Percentiles rank a stretch among this genome's conserved stretches.
Conservation (phyloP, 257 asterid genomes). For the Ophiorrhiza pumila region DNA sequence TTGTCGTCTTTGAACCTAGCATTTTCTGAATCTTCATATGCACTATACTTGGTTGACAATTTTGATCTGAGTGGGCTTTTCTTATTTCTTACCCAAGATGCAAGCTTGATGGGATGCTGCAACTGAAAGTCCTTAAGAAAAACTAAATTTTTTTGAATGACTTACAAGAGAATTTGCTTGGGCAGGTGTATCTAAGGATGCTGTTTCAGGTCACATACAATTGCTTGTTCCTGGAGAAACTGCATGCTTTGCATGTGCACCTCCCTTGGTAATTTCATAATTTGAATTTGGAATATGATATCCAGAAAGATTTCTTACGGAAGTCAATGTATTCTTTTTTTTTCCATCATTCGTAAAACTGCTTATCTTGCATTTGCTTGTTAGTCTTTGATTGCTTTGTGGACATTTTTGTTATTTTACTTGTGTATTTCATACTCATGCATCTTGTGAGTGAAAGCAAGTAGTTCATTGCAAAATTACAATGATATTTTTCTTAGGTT, state of each 20-base stretch:
- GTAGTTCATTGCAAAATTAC: conserved; percentile 11
- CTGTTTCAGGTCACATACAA: conserved; percentile 98
- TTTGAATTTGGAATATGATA: not conserved
- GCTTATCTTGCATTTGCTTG: conserved; percentile 2
- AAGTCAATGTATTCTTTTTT: not conserved
- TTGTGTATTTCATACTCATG: not conserved
- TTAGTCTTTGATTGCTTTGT: not conserved
- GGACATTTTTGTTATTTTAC: not conserved
- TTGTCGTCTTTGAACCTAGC: not conserved
- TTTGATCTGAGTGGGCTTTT: too few relatives aligned
- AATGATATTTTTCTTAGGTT: conserved; percentile 44
- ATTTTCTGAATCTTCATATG: not conserved
- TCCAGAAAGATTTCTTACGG: not conserved
- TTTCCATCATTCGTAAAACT: not conserved
- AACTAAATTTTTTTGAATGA: conserved; percentile 10
- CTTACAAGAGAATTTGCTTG: conserved; percentile 20
- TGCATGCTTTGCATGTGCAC: conserved; percentile 99
- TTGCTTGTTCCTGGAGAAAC: conserved; percentile 94
- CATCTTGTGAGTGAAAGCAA: not conserved
- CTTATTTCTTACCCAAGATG: too few relatives aligned
- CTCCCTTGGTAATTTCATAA: conserved; percentile 70
- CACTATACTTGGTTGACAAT: too few relatives aligned
- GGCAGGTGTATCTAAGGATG: conserved; percentile 97
- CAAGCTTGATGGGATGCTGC: not conserved
- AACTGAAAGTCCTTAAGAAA: not conserved